Conservation (phyloP, 1,284 basidiomycete species). For the Grifola frondosa region DNA sequence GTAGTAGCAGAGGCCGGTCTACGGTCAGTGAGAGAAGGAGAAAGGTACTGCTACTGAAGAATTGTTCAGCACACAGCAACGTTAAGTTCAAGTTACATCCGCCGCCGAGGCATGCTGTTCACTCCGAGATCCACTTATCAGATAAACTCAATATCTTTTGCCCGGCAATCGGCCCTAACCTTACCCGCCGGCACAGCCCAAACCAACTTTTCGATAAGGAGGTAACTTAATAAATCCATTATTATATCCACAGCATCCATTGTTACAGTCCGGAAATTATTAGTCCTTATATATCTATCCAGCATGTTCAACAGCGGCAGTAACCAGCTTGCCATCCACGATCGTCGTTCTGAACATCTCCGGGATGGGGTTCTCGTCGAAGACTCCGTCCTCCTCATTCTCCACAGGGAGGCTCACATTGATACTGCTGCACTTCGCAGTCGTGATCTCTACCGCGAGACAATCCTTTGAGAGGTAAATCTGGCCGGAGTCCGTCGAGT, state of each 20-base stretch:
- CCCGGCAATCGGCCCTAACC: constrained; percentile 1
- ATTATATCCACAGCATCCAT: background rate
- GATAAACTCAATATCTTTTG: constrained; percentile 7
- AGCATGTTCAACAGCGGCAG: constrained; percentile 85
- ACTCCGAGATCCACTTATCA: constrained; percentile 1
- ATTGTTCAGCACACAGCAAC: background rate
- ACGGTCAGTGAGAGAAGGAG: background rate
- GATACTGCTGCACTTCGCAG: constrained; percentile 92
- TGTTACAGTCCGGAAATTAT: no score
- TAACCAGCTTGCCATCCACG: constrained; percentile 83
- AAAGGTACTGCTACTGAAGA: background rate
- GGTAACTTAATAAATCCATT: constrained; percentile 1
- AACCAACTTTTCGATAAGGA: no score
- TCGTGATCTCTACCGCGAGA: constrained; percentile 84
- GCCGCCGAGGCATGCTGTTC: no score
- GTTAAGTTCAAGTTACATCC: no score
- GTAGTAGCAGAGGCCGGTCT: background rate
- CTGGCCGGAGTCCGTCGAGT: constrained; percentile 94
- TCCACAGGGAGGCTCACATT: constrained; percentile 90
- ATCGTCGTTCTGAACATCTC: constrained; percentile 94
- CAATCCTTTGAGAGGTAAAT: constrained; percentile 90
- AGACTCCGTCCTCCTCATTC: constrained; percentile 89
- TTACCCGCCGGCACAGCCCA: no score
- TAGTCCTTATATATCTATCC: no score
- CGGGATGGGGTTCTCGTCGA: constrained; percentile 88